Percentiles rank a stretch among this genome's conserved stretches.
Evolutionary conservation across 176 grass and related monocot species (phyloP).

Genomic region (Eragrostis curvula): DNA sequence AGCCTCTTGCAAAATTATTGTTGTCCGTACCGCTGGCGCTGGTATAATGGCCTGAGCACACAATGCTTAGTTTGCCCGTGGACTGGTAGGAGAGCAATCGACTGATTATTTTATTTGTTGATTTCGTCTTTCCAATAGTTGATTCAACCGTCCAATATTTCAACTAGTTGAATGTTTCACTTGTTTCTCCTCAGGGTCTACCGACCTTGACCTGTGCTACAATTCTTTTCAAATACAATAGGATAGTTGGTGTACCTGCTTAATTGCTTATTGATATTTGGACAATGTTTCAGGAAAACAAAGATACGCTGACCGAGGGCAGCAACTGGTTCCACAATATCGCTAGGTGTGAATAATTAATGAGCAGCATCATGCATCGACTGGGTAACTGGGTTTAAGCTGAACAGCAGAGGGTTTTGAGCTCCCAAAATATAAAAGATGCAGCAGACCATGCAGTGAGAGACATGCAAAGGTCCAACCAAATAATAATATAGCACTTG

Average conservation of each 20-base stretch:
- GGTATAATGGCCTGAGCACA: neutral
- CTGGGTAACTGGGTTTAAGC: conserved; percentile 28
- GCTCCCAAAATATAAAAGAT: conserved; percentile 46
- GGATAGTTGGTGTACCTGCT: conserved; percentile 28
- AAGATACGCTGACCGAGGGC: conserved; percentile 29
- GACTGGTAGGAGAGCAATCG: conserved; percentile 3
- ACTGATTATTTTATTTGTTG: neutral
- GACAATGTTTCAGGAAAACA: conserved; percentile 44
- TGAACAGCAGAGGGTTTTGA: conserved; percentile 45
- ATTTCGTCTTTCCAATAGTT: neutral
- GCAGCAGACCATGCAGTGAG: conserved; percentile 47
- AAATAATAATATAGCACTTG: too few species aligned
- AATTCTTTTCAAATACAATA: conserved; percentile 18
- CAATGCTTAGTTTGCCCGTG: conserved; percentile 2
- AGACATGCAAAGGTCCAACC: conserved; percentile 27
- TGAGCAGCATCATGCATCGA: conserved; percentile 48
- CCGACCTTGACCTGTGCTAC: conserved; percentile 37
- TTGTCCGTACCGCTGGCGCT: neutral
- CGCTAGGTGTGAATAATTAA: conserved; percentile 46
- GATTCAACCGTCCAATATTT: conserved; percentile 30
- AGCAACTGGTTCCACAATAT: conserved; percentile 53
- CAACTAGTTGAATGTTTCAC: conserved; percentile 35
- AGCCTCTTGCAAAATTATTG: too few species aligned
- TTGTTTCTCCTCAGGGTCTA: conserved; percentile 24
- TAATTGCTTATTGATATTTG: conserved; percentile 2